Evolutionary conservation across 768 basidiomycete species (phyloP), one percentile per base, ranked within the genome.

Genomic region (Pleurotus tuber-regium): DNA sequence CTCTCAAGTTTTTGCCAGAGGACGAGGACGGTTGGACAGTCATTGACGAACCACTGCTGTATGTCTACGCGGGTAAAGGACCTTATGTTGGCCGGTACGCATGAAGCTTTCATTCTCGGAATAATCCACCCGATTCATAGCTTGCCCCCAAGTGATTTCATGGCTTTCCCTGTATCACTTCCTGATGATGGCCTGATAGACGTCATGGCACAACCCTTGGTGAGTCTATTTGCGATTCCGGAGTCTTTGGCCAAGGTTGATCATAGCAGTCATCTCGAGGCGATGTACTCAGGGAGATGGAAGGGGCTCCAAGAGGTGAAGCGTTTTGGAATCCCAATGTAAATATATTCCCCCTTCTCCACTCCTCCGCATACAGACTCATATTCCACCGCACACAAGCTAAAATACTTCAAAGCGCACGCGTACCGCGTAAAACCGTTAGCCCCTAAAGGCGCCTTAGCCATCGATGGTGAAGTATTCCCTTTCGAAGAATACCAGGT

Each of bases 151-250:
- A 86, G 86, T 14, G 85, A 87, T 52, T 74, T 87, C 30, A 86
- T 92, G 85, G 82, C 89, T 21, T 94, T 92, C 61, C 92, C 90
- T 0, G 84, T 89, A 3, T 89, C 89, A 18, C 63, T 86, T 43
- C 87, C 89, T 0, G 80, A 87, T 53, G 89, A 94, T 60, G 89
- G 90, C 0, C 65, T 84, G 25, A 83, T 93, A 47, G 91, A 92
- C 58, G 65, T 93, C 36, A 76, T 79, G 36, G 73, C 78, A 31
- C 84, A 91, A 72, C 77, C 80, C 50, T 57, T 73, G 52, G 91
- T 88, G 60, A 30, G 80, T 66, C 43, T 42, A 43, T 19, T 46
- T 49, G 43, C 21, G 19, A 31, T n/a, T n/a, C n/a, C n/a, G n/a
- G n/a, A n/a, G n/a, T n/a, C n/a, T n/a, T n/a, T n/a, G n/a, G n/a